These are phyloP conservation scores for Aspergillus uvarum DNA, from an alignment of 2,329 filamentous ascomycete species.

Conservation along the genomic window DNA sequence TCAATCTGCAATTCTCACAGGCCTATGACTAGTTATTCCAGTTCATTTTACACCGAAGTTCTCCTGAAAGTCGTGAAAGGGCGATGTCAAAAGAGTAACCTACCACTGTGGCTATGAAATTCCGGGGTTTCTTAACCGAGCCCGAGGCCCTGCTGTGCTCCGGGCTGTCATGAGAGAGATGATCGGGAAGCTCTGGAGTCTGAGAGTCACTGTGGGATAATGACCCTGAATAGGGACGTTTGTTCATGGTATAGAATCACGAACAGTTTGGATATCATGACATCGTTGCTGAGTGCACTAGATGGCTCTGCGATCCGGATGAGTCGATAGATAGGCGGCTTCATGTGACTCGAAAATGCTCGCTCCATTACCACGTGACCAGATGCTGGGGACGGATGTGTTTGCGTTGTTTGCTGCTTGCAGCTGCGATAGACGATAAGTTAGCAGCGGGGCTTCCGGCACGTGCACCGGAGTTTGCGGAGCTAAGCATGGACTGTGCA, in stretches of 20 bases:
- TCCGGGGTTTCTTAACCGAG: slow-evolving; percentile 36
- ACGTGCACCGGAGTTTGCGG: background rate
- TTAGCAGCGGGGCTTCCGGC: background rate
- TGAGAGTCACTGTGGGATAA: slow-evolving; percentile 26
- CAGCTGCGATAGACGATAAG: background rate
- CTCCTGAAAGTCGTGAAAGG: background rate
- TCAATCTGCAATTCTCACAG: slow-evolving; percentile 54
- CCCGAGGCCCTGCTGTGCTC: slow-evolving; percentile 27
- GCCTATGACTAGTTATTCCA: slow-evolving; percentile 36
- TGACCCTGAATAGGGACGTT: slow-evolving; percentile 36
- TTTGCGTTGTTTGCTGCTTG: background rate
- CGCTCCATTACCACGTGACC: background rate
- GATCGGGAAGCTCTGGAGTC: slow-evolving; percentile 32
- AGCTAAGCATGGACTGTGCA: background rate
- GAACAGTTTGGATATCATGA: background rate
- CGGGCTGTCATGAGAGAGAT: slow-evolving; percentile 37
- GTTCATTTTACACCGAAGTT: background rate
- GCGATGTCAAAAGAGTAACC: slow-evolving; percentile 6
- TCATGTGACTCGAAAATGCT: background rate
- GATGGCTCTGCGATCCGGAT: background rate
- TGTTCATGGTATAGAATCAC: slow-evolving; percentile 39
- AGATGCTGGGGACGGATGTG: background rate
- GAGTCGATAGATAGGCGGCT: background rate
- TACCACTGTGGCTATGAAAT: slow-evolving; percentile 43
- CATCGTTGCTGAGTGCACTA: background rate